Evolutionary conservation across 768 basidiomycete species (phyloP).

Genomic region (Termitomyces sp.): DNA sequence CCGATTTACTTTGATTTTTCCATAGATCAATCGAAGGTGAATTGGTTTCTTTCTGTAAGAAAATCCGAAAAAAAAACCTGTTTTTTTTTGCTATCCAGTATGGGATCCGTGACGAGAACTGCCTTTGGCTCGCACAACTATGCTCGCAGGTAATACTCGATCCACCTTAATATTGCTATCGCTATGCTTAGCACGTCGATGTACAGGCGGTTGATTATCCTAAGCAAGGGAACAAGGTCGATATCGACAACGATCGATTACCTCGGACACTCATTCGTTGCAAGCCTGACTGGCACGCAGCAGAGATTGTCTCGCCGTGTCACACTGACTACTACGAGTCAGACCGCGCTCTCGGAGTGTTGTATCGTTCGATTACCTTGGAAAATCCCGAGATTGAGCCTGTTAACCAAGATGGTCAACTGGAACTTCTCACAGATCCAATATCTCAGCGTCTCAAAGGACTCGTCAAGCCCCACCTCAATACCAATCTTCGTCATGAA

Average conservation of each 20-base stretch:
- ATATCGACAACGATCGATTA: constrained; percentile 38
- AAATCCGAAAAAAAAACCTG: background rate
- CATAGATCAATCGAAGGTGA: constrained; percentile 69
- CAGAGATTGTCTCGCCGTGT: constrained; percentile 50
- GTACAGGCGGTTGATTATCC: constrained; percentile 73
- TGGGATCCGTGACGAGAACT: constrained; percentile 57
- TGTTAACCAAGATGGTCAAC: constrained; percentile 8
- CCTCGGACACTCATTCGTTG: constrained; percentile 56
- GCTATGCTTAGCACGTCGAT: background rate
- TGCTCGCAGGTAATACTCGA: constrained; percentile 45
- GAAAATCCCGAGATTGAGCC: constrained; percentile 29
- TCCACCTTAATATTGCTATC: no score
- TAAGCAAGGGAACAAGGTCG: constrained; percentile 68
- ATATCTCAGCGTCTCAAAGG: constrained; percentile 31
- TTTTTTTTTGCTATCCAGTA: constrained; percentile 31
- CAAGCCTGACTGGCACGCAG: constrained; percentile 79
- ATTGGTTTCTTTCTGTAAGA: background rate
- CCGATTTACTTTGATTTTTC: background rate
- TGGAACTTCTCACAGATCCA: constrained; percentile 28
- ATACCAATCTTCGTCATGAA: constrained; percentile 18
- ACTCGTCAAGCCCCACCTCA: constrained; percentile 26
- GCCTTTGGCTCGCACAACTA: constrained; percentile 54
- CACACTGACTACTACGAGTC: constrained; percentile 71
- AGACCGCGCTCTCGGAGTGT: constrained; percentile 61
- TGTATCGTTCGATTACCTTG: constrained; percentile 62